A percentile compares a stretch with the other conserved stretches of the same genome.
phyloP scores from a whole-genome alignment of 306 rosid species.

The Cucumis cinereus region DNA sequence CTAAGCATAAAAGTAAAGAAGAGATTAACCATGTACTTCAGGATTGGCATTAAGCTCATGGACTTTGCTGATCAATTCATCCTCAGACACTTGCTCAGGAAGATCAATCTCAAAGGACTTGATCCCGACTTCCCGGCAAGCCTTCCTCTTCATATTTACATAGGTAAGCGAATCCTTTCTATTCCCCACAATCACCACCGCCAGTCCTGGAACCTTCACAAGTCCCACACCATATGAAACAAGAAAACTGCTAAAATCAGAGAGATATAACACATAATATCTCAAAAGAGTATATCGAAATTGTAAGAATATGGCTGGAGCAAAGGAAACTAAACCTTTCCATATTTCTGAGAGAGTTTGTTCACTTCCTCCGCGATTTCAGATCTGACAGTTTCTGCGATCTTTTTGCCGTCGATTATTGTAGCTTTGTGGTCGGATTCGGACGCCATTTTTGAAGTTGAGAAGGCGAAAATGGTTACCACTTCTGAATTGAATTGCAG shows the following conservation, averaged over 20 bases:
- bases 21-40: constrained; percentile 60
- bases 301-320: background rate
- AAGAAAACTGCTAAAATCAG: background rate
- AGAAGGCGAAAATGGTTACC: background rate
- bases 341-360: constrained; percentile 46
- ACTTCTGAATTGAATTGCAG: background rate
- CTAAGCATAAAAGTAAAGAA: background rate
- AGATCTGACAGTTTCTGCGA: constrained; percentile 60
- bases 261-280: background rate
- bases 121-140: constrained; percentile 81
- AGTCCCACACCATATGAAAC: background rate
- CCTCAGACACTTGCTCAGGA: constrained; percentile 53
- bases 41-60: constrained; percentile 54
- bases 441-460: constrained; percentile 15
- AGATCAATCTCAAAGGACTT: constrained; percentile 67
- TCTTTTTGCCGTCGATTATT: constrained; percentile 70
- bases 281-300: background rate
- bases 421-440: constrained; percentile 45
- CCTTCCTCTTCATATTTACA: constrained; percentile 76
- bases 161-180: constrained; percentile 83
- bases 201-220: constrained; percentile 74
- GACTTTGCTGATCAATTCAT: constrained; percentile 46
- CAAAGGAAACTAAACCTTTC: constrained; percentile 38
- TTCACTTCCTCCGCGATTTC: constrained; percentile 61
- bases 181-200: constrained; percentile 80